phyloP scores from a whole-genome alignment of 2,329 filamentous ascomycete species.

The Sporothrix inflata region DNA sequence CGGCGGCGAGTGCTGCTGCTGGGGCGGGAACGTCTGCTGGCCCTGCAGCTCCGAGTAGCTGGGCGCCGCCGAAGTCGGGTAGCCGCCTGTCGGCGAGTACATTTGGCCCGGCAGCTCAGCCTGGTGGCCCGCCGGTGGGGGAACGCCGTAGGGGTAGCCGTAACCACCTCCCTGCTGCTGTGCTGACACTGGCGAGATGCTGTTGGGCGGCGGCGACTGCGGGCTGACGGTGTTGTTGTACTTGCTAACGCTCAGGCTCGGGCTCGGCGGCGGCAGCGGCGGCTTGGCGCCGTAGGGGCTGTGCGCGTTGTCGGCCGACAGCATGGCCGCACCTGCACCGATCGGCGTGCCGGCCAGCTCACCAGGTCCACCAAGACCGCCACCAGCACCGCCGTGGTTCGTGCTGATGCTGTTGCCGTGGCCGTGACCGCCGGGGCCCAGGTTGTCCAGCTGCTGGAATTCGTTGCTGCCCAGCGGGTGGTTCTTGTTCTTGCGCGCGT shows the following conservation, averaged over 20 bases:
- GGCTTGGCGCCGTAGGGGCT: neutral
- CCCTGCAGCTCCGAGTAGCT: slow-evolving; percentile 37
- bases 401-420: slow-evolving; percentile 24
- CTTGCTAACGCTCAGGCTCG: slow-evolving; percentile 39
- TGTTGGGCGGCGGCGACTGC: slow-evolving; percentile 29
- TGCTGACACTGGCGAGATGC: slow-evolving; percentile 39
- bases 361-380: slow-evolving; percentile 37
- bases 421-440: slow-evolving; percentile 28
- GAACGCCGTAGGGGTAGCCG: slow-evolving; percentile 25
- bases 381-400: slow-evolving; percentile 25
- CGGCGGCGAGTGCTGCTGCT: slow-evolving; percentile 8
- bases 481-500: slow-evolving; percentile 37
- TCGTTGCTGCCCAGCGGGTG: neutral
- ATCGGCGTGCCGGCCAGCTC: slow-evolving; percentile 39
- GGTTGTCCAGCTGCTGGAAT: slow-evolving; percentile 32
- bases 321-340: slow-evolving; percentile 27
- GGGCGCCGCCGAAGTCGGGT: slow-evolving; percentile 29
- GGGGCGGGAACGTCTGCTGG: slow-evolving; percentile 28
- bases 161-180: neutral
- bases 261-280: slow-evolving; percentile 38
- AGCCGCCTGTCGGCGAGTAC: slow-evolving; percentile 27
- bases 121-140: slow-evolving; percentile 28
- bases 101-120: slow-evolving; percentile 38
- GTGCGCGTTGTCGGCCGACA: slow-evolving; percentile 24
- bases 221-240: slow-evolving; percentile 24